Conservation (phyloP, 805 yeast species). For the Saccharomycopsis fibuligera region DNA sequence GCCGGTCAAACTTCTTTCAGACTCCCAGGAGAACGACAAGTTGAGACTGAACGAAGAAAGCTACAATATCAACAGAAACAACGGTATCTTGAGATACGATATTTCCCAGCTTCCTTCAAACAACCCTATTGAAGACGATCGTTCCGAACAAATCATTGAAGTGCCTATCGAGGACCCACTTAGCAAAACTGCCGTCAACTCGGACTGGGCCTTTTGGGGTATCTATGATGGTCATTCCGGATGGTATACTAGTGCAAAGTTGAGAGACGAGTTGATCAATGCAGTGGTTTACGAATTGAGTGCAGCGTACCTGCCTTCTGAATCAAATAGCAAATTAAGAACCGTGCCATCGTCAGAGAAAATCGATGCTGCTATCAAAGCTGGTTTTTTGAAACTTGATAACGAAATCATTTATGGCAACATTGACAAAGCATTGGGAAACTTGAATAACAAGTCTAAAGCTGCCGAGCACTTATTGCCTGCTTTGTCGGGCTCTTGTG, state of each 20-base stretch:
- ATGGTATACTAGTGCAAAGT: constrained; percentile 83
- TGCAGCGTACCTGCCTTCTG: constrained; percentile 37
- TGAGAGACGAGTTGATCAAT: constrained; percentile 71
- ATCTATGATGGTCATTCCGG: constrained; percentile 97
- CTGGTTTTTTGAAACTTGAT: constrained; percentile 78
- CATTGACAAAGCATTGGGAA: constrained; percentile 59
- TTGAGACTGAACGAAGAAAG: constrained; percentile 75
- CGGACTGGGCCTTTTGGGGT: constrained; percentile 93
- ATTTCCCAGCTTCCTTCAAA: constrained; percentile 85
- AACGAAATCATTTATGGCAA: constrained; percentile 77
- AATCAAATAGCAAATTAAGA: constrained; percentile 31
- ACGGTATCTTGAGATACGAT: constrained; percentile 86
- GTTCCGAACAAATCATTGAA: constrained; percentile 74
- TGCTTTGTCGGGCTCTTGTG: constrained; percentile 94
- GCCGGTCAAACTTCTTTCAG: constrained; percentile 51
- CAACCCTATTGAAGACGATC: constrained; percentile 91
- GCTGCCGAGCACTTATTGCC: constrained; percentile 79
- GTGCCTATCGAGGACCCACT: constrained; percentile 65
- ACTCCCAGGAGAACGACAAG: constrained; percentile 63
- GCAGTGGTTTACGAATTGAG: constrained; percentile 75
- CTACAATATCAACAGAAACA: constrained; percentile 71
- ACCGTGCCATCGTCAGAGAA: constrained; percentile 54
- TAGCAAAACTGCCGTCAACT: constrained; percentile 34
- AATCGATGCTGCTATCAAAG: constrained; percentile 72
- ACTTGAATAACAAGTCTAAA: constrained; percentile 54